phyloP scores from a whole-genome alignment of 176 grass and related monocot genomes.

The Oryza longistaminata region DNA sequence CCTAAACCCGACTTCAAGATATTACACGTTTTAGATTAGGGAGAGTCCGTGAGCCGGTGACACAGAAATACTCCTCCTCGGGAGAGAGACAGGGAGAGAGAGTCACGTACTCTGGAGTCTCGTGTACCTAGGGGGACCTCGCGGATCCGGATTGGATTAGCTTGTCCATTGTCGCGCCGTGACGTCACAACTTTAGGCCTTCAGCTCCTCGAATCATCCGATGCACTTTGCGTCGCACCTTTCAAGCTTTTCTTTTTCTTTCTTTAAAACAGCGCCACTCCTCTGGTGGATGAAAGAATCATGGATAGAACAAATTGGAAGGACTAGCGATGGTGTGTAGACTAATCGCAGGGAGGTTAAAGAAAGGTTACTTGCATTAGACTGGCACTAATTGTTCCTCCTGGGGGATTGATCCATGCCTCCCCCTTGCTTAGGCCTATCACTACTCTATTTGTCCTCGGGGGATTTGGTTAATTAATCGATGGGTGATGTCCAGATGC shows the following conservation, averaged over 20 bases:
- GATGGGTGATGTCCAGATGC: constrained; percentile 32
- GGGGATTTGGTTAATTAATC: constrained; percentile 24
- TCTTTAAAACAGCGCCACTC: background rate
- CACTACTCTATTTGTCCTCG: background rate
- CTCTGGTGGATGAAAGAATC: background rate
- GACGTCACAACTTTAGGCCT: constrained; percentile 52
- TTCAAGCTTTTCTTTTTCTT: background rate
- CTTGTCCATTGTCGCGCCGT: constrained; percentile 36
- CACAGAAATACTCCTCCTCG: background rate
- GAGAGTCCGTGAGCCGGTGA: too few relatives aligned
- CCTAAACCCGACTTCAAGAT: background rate
- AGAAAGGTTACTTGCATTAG: background rate
- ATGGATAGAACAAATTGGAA: too few relatives aligned
- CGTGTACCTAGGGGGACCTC: background rate
- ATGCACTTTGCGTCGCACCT: background rate
- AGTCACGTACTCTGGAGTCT: background rate
- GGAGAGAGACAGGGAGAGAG: too few relatives aligned
- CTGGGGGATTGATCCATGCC: constrained; percentile 16
- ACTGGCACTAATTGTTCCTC: background rate
- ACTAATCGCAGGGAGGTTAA: background rate
- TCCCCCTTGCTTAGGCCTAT: background rate
- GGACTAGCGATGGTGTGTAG: background rate
- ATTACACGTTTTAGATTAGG: too few relatives aligned
- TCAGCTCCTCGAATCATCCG: constrained; percentile 2
- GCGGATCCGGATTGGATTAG: constrained; percentile 3